A percentile compares a stretch with the other conserved stretches of the same genome.
phyloP scores from a whole-genome alignment of 345 rosid genomes.

The Microthlaspi erraticum region DNA sequence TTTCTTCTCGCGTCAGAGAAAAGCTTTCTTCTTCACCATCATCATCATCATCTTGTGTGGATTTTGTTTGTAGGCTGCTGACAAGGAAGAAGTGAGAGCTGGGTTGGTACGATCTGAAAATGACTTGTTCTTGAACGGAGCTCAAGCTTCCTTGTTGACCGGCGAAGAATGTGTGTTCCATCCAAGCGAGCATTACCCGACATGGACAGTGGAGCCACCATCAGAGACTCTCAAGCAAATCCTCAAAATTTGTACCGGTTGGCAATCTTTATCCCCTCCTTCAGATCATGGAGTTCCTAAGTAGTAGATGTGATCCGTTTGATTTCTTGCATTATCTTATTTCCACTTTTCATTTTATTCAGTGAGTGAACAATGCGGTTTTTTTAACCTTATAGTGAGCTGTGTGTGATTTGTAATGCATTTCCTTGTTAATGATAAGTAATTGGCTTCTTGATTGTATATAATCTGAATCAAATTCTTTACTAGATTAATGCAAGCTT shows the following conservation, averaged over 20 bases:
- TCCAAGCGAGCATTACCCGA: conserved; percentile 61
- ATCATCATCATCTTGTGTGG: conserved; percentile 14
- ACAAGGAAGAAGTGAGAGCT: conserved; percentile 57
- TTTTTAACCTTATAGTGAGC: conserved; percentile 17
- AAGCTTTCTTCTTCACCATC: conserved; percentile 2
- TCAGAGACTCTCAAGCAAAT: conserved; percentile 61
- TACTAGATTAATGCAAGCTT: conserved; percentile 18
- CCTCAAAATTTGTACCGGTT: conserved; percentile 62
- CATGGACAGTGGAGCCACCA: conserved; percentile 63
- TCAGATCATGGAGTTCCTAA: conserved; percentile 42
- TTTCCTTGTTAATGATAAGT: conserved; percentile 3
- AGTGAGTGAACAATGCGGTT: conserved; percentile 22
- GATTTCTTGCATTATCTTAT: conserved; percentile 14
- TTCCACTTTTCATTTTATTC: background rate
- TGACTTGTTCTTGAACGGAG: conserved; percentile 65
- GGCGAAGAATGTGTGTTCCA: conserved; percentile 57
- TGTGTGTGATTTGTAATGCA: conserved; percentile 21
- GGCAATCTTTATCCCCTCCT: conserved; percentile 64
- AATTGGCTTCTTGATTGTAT: conserved; percentile 27
- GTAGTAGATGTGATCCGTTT: conserved; percentile 23
- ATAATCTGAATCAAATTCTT: background rate
- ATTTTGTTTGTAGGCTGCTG: conserved; percentile 55
- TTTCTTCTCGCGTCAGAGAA: conserved; percentile 7
- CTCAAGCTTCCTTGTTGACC: conserved; percentile 49
- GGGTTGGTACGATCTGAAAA: conserved; percentile 68